Conservation (phyloP, 2,329 filamentous ascomycete species). For the Teratosphaeriaceae sp. region DNA sequence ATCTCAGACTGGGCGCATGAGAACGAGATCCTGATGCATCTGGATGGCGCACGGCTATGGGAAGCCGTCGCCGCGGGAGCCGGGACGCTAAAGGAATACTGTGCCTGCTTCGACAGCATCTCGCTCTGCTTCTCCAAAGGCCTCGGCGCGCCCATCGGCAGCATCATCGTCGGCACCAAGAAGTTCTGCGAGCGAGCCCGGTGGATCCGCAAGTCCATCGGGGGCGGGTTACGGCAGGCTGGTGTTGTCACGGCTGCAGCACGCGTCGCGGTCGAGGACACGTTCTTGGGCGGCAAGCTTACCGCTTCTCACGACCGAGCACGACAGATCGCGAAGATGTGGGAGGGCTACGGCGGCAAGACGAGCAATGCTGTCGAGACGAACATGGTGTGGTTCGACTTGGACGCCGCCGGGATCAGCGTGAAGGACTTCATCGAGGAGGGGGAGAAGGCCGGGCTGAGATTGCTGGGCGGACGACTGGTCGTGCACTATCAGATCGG, state of each 20-base stretch:
- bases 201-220: conserved; percentile 75
- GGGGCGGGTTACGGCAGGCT: conserved; percentile 69
- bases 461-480: conserved; percentile 50
- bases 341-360: conserved; percentile 63
- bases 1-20: conserved; percentile 62
- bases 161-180: conserved; percentile 58
- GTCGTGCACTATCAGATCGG: conserved; percentile 70
- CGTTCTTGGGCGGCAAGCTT: conserved; percentile 63
- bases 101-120: conserved; percentile 64
- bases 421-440: conserved; percentile 48
- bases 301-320: conserved; percentile 56
- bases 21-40: conserved; percentile 62
- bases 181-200: conserved; percentile 58
- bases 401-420: conserved; percentile 53
- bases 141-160: conserved; percentile 73
- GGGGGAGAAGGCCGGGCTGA: conserved; percentile 52
- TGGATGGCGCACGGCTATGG: conserved; percentile 77
- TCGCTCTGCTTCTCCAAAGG: conserved; percentile 78
- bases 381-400: conserved; percentile 87
- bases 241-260: conserved; percentile 72
- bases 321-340: conserved; percentile 56
- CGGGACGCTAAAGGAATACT: conserved; percentile 60
- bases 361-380: conserved; percentile 67
- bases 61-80: conserved; percentile 68
- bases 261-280: conserved; percentile 70